phyloP scores from a whole-genome alignment of 2,329 filamentous ascomycete species.

The Emmonsiellopsis sp. region DNA sequence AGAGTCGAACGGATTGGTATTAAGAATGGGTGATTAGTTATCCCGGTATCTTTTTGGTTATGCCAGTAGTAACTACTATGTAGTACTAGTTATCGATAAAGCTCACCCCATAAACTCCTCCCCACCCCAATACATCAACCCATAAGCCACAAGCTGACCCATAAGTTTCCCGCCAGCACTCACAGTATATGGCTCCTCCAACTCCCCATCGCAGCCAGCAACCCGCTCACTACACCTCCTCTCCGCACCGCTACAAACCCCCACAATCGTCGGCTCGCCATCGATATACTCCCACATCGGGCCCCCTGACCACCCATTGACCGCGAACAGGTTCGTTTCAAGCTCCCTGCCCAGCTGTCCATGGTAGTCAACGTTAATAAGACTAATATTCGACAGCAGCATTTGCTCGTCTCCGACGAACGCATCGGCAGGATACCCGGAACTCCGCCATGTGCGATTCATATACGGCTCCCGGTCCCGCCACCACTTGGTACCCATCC shows the following conservation, averaged over 20 bases:
- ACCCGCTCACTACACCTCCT: slow-evolving; percentile 14
- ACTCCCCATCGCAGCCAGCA: slow-evolving; percentile 10
- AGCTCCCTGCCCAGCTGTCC: slow-evolving; percentile 14
- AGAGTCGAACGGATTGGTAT: too few relatives aligned
- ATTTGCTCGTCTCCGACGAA: slow-evolving; percentile 13
- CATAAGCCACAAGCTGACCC: slow-evolving; percentile 14
- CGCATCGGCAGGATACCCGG: slow-evolving; percentile 14
- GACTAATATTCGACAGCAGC: slow-evolving; percentile 13
- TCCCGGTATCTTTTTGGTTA: too few relatives aligned
- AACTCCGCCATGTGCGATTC: slow-evolving; percentile 12
- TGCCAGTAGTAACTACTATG: neutral
- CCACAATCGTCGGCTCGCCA: slow-evolving; percentile 14
- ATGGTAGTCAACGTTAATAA: slow-evolving; percentile 14
- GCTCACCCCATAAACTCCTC: neutral
- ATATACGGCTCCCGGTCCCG: slow-evolving; percentile 9
- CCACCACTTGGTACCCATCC: slow-evolving; percentile 18
- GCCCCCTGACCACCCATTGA: slow-evolving; percentile 16
- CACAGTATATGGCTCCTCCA: slow-evolving; percentile 14
- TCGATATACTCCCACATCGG: slow-evolving; percentile 16
- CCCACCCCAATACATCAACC: slow-evolving; percentile 8
- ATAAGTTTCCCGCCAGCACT: slow-evolving; percentile 17
- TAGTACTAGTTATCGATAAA: neutral
- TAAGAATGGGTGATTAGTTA: too few relatives aligned
- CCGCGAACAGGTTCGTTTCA: slow-evolving; percentile 14
- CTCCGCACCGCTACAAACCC: slow-evolving; percentile 16